phyloP scores from a whole-genome alignment of 202 grass and related monocot genomes.

The Schoenoplectus triqueter region DNA sequence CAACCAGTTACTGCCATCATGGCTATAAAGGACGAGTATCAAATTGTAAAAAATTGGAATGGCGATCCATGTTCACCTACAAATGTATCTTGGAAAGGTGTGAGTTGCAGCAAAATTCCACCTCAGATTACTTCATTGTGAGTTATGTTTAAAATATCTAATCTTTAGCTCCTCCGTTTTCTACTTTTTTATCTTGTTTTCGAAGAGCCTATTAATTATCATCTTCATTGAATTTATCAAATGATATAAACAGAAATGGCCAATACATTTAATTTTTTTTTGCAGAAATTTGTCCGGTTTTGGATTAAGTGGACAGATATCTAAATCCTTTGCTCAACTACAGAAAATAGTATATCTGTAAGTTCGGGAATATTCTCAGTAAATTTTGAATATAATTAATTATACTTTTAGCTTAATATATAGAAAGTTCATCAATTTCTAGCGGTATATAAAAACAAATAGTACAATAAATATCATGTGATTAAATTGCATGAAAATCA shows the following conservation, averaged over 20 bases:
- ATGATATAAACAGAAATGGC: no score
- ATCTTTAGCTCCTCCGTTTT: neutral
- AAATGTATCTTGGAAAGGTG: constrained; percentile 34
- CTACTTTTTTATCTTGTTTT: no score
- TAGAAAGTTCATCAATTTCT: no score
- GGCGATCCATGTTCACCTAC: constrained; percentile 44
- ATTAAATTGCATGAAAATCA: no score
- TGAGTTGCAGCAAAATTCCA: constrained; percentile 28
- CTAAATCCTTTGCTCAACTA: constrained; percentile 26
- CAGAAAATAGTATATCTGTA: constrained; percentile 31
- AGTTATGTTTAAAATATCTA: constrained; percentile 11
- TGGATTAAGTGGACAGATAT: constrained; percentile 42
- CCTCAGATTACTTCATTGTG: constrained; percentile 37
- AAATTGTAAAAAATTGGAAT: constrained; percentile 42
- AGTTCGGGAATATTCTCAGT: neutral
- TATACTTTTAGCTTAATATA: no score
- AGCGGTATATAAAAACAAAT: no score
- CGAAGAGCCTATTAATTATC: neutral
- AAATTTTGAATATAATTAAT: no score
- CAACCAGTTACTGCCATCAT: constrained; percentile 32
- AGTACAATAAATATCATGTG: no score
- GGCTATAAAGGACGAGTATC: constrained; percentile 19
- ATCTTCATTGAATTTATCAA: neutral
- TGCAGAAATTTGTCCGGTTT: constrained; percentile 42
- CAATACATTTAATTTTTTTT: neutral